Conservation (phyloP, 2,329 filamentous ascomycete genomes). For the Arthroderma sp. region DNA sequence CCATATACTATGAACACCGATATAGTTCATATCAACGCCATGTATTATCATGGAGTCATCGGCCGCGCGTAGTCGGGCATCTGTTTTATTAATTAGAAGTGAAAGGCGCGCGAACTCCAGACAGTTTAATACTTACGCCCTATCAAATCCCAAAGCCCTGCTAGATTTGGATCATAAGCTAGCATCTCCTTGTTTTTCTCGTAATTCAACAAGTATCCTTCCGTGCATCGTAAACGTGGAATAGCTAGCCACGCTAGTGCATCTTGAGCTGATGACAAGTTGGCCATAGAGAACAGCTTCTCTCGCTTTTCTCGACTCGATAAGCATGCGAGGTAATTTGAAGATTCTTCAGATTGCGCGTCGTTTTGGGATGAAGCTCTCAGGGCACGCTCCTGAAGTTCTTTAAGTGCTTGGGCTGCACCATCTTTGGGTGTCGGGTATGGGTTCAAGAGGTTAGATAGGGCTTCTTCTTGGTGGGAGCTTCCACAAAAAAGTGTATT, state of each 20-base stretch:
- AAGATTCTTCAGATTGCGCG: neutral
- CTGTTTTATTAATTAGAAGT: slow-evolving; percentile 16
- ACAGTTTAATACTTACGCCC: slow-evolving; percentile 28
- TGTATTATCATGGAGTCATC: slow-evolving; percentile 43
- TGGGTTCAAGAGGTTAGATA: slow-evolving; percentile 22
- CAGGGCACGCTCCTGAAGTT: slow-evolving; percentile 15
- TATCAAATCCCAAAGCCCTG: slow-evolving; percentile 47
- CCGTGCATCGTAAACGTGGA: slow-evolving; percentile 37
- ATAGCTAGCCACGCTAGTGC: slow-evolving; percentile 30
- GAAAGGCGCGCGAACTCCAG: neutral
- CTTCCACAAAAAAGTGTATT: slow-evolving; percentile 21
- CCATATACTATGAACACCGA: slow-evolving; percentile 48
- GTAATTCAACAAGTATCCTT: slow-evolving; percentile 42
- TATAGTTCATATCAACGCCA: slow-evolving; percentile 45
- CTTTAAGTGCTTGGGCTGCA: slow-evolving; percentile 18
- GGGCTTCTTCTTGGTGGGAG: slow-evolving; percentile 13
- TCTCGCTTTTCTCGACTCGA: slow-evolving; percentile 29
- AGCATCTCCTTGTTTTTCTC: slow-evolving; percentile 42
- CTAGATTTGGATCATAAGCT: slow-evolving; percentile 42
- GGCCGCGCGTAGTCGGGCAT: slow-evolving; percentile 26
- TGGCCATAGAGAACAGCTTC: slow-evolving; percentile 19
- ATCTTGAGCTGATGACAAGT: slow-evolving; percentile 23
- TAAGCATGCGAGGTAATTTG: slow-evolving; percentile 13
- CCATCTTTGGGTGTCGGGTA: slow-evolving; percentile 16
- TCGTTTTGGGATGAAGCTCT: neutral